Evolutionary conservation across 768 basidiomycete species (phyloP), one percentile per base, ranked within the genome.

Genomic region (Russula lepida): DNA sequence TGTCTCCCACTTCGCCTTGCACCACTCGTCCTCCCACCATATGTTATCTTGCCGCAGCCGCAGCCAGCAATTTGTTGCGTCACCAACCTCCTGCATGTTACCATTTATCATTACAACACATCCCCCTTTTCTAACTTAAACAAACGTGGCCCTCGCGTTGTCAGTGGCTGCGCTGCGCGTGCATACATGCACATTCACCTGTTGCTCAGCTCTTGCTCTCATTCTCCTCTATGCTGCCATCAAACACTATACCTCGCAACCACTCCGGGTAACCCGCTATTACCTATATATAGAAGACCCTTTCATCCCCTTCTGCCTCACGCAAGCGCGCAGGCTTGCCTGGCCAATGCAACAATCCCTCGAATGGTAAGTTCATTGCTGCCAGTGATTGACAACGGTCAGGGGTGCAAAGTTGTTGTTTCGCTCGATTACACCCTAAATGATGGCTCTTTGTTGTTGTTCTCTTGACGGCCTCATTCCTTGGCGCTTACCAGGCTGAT

Each of bases 271-370:
- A 58, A 54, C 30, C 62, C 62, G 57, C 8, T 27, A 28, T 35
- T 28, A 9, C 28, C 62, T 49, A 58, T 58, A 63, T 63, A 48
- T 58, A 63, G 62, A 58, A 41, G 25, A 21, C 37, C 51, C 56
- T 63, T 63, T 63, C 62, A 63, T 63, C 62, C 52, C 52, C 32
- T 63, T 58, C 46, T 47, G 56, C 39, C 46, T 44, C 32, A 52
- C 19, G 2, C 51, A 48, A 54, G 37, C 46, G 37, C 52, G 27
- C 52, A 60, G 19, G 44, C 15, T 15, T 46, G 4, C 4, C 41
- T 23, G 6, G 15, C 12, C 30, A 48, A 25, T 47, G 33, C 44
- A 25, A 48, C 21, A 30, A 13, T 46, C 51, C 56, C 37, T 21
- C 39, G 43, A 54, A 37, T 58, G 32, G 52, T 48, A 54, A 37